phyloP scores from a whole-genome alignment of 2,329 filamentous ascomycete genomes.

The Penicillium sp. region DNA sequence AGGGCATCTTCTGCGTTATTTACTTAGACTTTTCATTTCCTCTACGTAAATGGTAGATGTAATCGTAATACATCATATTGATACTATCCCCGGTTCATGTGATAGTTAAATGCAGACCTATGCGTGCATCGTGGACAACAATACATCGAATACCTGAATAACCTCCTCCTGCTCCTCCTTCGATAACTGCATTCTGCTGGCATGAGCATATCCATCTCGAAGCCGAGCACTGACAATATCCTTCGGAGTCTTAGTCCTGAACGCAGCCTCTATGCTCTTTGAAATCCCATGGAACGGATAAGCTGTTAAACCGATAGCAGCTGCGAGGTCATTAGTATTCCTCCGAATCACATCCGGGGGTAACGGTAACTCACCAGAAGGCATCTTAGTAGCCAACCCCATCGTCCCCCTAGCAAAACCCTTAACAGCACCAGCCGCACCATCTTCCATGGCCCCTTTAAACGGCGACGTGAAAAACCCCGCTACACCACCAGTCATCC shows the following conservation, averaged over 20 bases:
- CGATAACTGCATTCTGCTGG: conserved; percentile 13
- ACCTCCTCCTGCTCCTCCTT: conserved; percentile 14
- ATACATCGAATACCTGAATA: conserved; percentile 16
- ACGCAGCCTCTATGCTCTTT: conserved; percentile 20
- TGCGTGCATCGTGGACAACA: conserved; percentile 5
- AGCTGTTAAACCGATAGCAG: conserved; percentile 20
- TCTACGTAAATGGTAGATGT: not conserved
- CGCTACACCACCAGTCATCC: conserved; percentile 30
- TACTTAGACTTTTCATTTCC: not conserved
- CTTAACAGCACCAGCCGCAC: conserved; percentile 29
- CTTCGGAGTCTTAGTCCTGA: conserved; percentile 19
- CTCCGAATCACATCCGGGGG: not conserved
- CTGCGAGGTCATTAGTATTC: conserved; percentile 1
- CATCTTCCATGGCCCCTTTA: conserved; percentile 29
- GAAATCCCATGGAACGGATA: conserved; percentile 25
- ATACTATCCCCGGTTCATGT: not conserved
- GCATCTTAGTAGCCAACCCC: conserved; percentile 19
- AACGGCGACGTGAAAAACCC: conserved; percentile 28
- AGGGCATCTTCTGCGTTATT: not conserved
- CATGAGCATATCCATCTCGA: conserved; percentile 14
- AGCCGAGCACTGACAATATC: conserved; percentile 17
- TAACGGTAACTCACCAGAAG: conserved; percentile 14
- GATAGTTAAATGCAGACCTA: not conserved
- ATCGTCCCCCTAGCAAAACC: conserved; percentile 24
- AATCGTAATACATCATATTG: not conserved